These are phyloP conservation scores for Helichrysum umbraculigerum DNA, from an alignment of 129 eudicot species.

Conservation along the genomic window DNA sequence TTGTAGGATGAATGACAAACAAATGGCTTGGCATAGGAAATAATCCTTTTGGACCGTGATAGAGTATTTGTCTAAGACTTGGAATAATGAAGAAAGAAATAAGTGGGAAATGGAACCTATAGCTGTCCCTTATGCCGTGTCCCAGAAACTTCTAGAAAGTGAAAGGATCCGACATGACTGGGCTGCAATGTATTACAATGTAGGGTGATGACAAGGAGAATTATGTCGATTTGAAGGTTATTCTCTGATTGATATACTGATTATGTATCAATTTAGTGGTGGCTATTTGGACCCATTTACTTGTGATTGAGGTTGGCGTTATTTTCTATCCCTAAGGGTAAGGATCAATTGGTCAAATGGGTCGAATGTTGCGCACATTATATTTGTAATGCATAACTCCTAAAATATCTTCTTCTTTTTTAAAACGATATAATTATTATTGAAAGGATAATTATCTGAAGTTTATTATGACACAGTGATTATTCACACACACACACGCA, in stretches of 20 bases:
- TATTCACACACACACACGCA: too few species aligned
- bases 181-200: conserved; percentile 77
- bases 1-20: not conserved
- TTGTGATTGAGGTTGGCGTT: not conserved
- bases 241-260: not conserved
- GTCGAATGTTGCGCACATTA: not conserved
- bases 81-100: conserved; percentile 70
- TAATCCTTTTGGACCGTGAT: conserved; percentile 79
- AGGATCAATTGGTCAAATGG: not conserved
- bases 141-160: conserved; percentile 65
- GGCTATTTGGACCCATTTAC: not conserved
- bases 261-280: not conserved
- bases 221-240: conserved; percentile 66
- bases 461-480: too few species aligned
- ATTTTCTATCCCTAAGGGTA: not conserved
- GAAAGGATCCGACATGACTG: conserved; percentile 87
- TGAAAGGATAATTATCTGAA: too few species aligned
- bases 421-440: not conserved
- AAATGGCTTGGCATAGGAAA: conserved; percentile 47
- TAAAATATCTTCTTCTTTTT: not conserved
- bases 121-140: conserved; percentile 81
- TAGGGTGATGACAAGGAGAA: conserved; percentile 84
- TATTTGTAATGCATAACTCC: not conserved
- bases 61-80: conserved; percentile 74
- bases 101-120: conserved; percentile 86